Base-by-base conservation (phyloP, 2,329 filamentous ascomycete genomes). In the Verticillium nubilum region DNA sequence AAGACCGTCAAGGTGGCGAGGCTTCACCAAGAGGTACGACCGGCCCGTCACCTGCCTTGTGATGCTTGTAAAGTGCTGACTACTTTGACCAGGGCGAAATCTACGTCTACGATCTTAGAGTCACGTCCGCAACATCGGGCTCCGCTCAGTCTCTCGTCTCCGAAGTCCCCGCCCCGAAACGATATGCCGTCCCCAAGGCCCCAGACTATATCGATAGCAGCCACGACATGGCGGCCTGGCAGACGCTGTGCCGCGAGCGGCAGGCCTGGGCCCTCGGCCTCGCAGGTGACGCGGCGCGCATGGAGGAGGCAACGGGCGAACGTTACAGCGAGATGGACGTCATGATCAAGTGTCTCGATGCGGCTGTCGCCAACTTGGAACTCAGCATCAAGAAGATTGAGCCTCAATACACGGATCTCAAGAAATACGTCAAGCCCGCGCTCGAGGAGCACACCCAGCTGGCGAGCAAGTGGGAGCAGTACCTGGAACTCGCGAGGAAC, bases 31-130 rank as follows among this genome's bases (percentile, higher is more conserved):
- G 94, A 97, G 84, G 91, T 91, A 77, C 50, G 78, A 37, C 25
- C 59, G 17, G 19, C 31, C 13, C 31, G 4, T n/a, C 7, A n/a
- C 4, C 1, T 27, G 37, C 5, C 35, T 19, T 9, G 52, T 27
- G 31, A 28, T 27, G 4, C 26, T n/a, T 5, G 47, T 9, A n/a
- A 13, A 9, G 13, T 53, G 50, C 63, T 69, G 53, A 65, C 29
- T 26, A 27, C 5, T 26, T 31, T 52, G 55, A 62, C 28, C 66
- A 96, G 89, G 90, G 86, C 65, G 92, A 98, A 72, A 87, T 99
- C 60, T 98, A 90, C 72, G 86, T 98, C 57, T 99, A 96, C 75
- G 92, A 97, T 74, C 89, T 92, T 63, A 86, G 88, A 66, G 86
- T 89, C 67, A 86, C 89, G 64, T 74, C 85, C 56, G 76, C 81